Evolutionary conservation across 805 yeast genomes (phyloP), one percentile per base, ranked within the genome.

Genomic region (Candida rishiriensis): DNA sequence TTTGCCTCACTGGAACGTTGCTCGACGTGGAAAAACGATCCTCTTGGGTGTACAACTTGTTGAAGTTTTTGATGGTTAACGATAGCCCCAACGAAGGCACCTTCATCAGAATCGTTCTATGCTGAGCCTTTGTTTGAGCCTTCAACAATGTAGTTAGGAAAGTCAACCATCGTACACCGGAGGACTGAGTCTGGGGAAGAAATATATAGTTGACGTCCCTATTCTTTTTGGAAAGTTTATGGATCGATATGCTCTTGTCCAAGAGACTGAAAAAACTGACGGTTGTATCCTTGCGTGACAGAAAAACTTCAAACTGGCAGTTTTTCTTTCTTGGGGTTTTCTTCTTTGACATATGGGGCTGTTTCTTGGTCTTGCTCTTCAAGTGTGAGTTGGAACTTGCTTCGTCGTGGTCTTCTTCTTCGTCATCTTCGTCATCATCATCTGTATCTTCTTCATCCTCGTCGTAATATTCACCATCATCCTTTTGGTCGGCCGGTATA

Each of bases 201-300:
- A 88, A 53, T 21, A 86, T 72, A 58, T 78, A 84, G 3, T 49
- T 51, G 4, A 51, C 18, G 15, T 37, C 18, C n/a, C 46, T 43
- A 1, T 39, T 41, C 17, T 46, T 40, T 35, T 45, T 38, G 18
- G 51, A 43, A 28, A 26, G 45, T 43, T 61, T 65, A 1, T 70
- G 69, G 5, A 87, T 57, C 12, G 78, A 75, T 11, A 90, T 69
- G 1, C 93, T 75, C 55, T 86, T 83, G 56, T 90, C 97, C 30
- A 83, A 61, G 0, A 75, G 61, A 37, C 83, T 86, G 55, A 82
- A 86, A 34, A 88, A 70, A 18, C 65, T 70, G 1, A 84, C 78
- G 1, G 60, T 47, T 34, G 64, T 56, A 38, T 56, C 56, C 15
- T 44, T 52, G 41, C 42, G 50, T 38, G 47, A 56, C 40, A 50